Evolutionary conservation across 1,284 basidiomycete species (phyloP).

Genomic region (Ganoderma multipileum): DNA sequence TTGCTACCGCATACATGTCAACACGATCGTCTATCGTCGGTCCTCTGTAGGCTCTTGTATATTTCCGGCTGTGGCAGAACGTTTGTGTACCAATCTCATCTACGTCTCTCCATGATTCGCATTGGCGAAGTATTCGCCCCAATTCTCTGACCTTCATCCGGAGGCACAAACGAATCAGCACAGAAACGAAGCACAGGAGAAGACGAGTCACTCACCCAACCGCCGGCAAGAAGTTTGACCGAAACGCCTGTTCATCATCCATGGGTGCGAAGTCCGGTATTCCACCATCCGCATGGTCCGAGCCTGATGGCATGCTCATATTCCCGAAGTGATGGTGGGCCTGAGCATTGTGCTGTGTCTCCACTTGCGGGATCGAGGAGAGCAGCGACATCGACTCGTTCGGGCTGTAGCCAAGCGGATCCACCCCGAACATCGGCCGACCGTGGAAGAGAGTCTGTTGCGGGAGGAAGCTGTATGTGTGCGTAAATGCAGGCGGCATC

Average conservation of each 20-base stretch:
- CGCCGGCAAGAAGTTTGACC: background rate
- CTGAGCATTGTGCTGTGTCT: background rate
- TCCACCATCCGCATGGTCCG: background rate
- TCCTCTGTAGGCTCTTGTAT: too few relatives aligned
- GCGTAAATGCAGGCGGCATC: background rate
- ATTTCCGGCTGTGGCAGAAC: too few relatives aligned
- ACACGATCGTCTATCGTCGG: too few relatives aligned
- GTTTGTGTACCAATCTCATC: background rate
- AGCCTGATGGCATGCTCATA: background rate
- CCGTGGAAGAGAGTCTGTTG: background rate
- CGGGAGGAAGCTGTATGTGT: background rate
- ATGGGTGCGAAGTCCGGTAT: background rate
- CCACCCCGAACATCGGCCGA: background rate
- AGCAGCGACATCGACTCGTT: background rate
- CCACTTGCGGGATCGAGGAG: background rate
- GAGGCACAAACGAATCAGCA: background rate
- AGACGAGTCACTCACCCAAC: background rate
- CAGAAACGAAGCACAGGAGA: background rate
- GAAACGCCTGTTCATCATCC: background rate
- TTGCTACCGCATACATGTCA: background rate
- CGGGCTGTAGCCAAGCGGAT: background rate
- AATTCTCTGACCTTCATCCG: background rate
- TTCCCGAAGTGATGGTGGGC: background rate
- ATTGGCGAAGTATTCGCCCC: background rate
- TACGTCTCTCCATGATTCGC: background rate